Evolutionary conservation across 805 yeast genomes (phyloP).

Genomic region (Tetrapisispora phaffii): DNA sequence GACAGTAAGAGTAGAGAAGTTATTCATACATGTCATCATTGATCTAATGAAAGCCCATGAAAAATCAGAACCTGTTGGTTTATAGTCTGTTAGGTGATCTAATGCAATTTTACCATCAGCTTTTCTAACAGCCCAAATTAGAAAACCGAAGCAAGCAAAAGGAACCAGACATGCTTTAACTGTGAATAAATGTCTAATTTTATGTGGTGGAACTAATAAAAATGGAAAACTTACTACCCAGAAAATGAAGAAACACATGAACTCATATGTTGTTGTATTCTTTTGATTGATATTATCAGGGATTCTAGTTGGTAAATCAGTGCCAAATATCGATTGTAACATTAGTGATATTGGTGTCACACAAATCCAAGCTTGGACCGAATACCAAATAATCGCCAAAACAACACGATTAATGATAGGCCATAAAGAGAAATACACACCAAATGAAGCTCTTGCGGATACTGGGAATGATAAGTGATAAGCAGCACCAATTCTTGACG

Average conservation of each 20-base stretch:
- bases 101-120: slow-evolving; percentile 47
- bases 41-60: slow-evolving; percentile 66
- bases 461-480: slow-evolving; percentile 85
- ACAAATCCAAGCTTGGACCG: slow-evolving; percentile 78
- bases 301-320: slow-evolving; percentile 49
- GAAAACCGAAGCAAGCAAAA: slow-evolving; percentile 70
- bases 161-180: slow-evolving; percentile 73
- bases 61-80: slow-evolving; percentile 19
- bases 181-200: slow-evolving; percentile 74
- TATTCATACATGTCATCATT: slow-evolving; percentile 65
- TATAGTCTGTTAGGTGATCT: slow-evolving; percentile 15
- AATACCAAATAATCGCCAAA: slow-evolving; percentile 81
- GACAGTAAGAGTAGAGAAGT: slow-evolving; percentile 69
- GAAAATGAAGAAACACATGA: slow-evolving; percentile 68
- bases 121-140: slow-evolving; percentile 75
- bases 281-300: slow-evolving; percentile 51
- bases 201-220: slow-evolving; percentile 73
- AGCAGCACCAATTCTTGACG: slow-evolving; percentile 69
- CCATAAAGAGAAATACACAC: slow-evolving; percentile 81
- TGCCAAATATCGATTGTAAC: slow-evolving; percentile 68
- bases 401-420: slow-evolving; percentile 82
- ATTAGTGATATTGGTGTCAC: slow-evolving; percentile 73
- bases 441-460: slow-evolving; percentile 70
- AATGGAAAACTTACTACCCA: slow-evolving; percentile 76
- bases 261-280: slow-evolving; percentile 61